These are phyloP conservation scores for Rhipidocladum racemiflorum DNA, from an alignment of 176 grass and related monocot genomes.

Conservation along the genomic window DNA sequence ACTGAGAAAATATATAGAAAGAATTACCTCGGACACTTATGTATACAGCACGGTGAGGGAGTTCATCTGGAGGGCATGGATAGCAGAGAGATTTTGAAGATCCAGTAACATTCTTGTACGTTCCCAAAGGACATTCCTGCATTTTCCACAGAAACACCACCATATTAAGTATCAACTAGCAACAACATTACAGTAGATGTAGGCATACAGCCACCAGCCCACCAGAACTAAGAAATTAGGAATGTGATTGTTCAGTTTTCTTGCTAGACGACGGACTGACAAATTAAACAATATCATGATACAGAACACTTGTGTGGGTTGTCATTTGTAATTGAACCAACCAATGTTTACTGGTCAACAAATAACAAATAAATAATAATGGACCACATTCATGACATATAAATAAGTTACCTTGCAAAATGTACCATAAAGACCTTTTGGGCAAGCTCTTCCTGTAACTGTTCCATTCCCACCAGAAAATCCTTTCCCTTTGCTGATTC, in stretches of 20 bases:
- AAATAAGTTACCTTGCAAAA: slow-evolving; percentile 85
- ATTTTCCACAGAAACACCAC: slow-evolving; percentile 38
- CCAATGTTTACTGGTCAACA: background rate
- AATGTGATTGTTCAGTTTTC: slow-evolving; percentile 9
- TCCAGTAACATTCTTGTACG: slow-evolving; percentile 95
- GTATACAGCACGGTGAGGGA: slow-evolving; percentile 81
- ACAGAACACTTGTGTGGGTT: background rate
- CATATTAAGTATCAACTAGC: background rate
- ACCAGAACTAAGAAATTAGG: background rate
- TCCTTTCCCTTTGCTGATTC: slow-evolving; percentile 63
- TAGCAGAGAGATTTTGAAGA: slow-evolving; percentile 87
- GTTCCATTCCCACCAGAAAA: slow-evolving; percentile 91
- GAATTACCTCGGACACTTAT: slow-evolving; percentile 69
- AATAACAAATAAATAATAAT: background rate
- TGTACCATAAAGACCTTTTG: slow-evolving; percentile 95
- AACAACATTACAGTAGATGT: background rate
- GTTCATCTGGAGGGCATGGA: slow-evolving; percentile 60
- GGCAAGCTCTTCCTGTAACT: slow-evolving; percentile 85
- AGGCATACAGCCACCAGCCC: background rate
- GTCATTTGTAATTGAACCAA: background rate
- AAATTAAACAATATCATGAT: slow-evolving; percentile 1
- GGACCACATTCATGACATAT: background rate
- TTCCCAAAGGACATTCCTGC: slow-evolving; percentile 95
- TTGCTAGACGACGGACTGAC: background rate
- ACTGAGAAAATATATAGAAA: background rate